phyloP scores from a whole-genome alignment of 768 basidiomycete genomes.

The Leccinum olivaceopallidum region DNA sequence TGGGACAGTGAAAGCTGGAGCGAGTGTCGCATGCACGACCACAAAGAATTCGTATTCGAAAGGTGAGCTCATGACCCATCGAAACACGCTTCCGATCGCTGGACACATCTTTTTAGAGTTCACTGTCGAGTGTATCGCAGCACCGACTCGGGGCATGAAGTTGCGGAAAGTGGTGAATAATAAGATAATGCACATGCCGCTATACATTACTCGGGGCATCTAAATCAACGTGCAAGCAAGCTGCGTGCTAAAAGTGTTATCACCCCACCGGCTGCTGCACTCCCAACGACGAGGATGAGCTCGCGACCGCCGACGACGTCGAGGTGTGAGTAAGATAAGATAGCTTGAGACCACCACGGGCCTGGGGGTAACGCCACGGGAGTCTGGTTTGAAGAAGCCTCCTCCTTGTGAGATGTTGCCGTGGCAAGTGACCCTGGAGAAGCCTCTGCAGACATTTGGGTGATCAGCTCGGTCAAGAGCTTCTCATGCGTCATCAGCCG shows the following conservation, averaged over 20 bases:
- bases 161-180: constrained; percentile 7
- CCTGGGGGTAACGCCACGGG: neutral
- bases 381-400: constrained; percentile 6
- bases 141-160: constrained; percentile 1
- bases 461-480: constrained; percentile 32
- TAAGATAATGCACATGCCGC: neutral
- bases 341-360: constrained; percentile 14
- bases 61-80: constrained; percentile 33
- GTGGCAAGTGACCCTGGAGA: constrained; percentile 10
- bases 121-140: constrained; percentile 34
- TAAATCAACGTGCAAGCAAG: constrained; percentile 20
- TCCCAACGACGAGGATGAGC: constrained; percentile 29
- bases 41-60: constrained; percentile 47
- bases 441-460: constrained; percentile 15
- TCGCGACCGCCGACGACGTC: constrained; percentile 19
- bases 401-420: constrained; percentile 6
- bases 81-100: neutral
- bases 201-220: neutral
- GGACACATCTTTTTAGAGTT: constrained; percentile 18
- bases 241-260: constrained; percentile 25
- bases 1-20: constrained; percentile 57
- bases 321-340: constrained; percentile 12
- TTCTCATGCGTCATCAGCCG: constrained; percentile 51
- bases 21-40: constrained; percentile 41
- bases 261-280: constrained; percentile 30